A percentile compares a stretch with the other conserved stretches of the same genome.
Evolutionary conservation across 805 yeast species (phyloP).

Genomic region (Wickerhamiella nectarea): DNA sequence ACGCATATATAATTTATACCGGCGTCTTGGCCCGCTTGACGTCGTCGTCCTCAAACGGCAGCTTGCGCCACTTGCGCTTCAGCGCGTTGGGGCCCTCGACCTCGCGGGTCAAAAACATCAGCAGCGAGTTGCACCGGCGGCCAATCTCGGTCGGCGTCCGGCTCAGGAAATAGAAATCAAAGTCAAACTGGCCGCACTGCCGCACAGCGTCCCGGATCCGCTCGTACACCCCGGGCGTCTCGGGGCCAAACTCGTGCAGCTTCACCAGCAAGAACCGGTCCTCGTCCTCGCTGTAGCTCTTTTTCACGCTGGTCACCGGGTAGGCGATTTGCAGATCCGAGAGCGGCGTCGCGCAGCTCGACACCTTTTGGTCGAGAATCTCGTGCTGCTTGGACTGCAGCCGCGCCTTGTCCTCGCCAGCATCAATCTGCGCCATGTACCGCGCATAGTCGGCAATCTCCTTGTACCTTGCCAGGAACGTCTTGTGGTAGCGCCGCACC

Average conservation of each 20-base stretch:
- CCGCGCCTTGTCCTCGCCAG: constrained; percentile 69
- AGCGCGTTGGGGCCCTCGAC: constrained; percentile 30
- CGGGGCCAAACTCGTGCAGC: constrained; percentile 66
- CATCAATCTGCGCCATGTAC: constrained; percentile 65
- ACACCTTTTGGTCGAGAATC: constrained; percentile 59
- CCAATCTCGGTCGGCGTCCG: constrained; percentile 65
- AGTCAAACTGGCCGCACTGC: constrained; percentile 58
- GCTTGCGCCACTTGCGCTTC: constrained; percentile 22
- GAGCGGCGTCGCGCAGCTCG: constrained; percentile 58
- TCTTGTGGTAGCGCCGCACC: constrained; percentile 58
- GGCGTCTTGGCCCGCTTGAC: background rate
- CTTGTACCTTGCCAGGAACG: constrained; percentile 63
- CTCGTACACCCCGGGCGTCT: constrained; percentile 63
- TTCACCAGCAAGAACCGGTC: constrained; percentile 75
- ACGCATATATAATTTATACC: background rate
- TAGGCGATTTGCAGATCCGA: constrained; percentile 55
- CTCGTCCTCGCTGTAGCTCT: constrained; percentile 71
- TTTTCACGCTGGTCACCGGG: constrained; percentile 60
- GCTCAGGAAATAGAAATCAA: constrained; percentile 75
- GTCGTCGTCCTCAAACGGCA: background rate
- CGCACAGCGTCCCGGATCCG: constrained; percentile 57
- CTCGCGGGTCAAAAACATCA: constrained; percentile 65
- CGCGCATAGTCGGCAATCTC: constrained; percentile 86
- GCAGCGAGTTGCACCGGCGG: constrained; percentile 67
- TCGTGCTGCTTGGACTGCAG: constrained; percentile 59